Base-by-base conservation (phyloP, 345 rosid species). In the Gossypium raimondii region DNA sequence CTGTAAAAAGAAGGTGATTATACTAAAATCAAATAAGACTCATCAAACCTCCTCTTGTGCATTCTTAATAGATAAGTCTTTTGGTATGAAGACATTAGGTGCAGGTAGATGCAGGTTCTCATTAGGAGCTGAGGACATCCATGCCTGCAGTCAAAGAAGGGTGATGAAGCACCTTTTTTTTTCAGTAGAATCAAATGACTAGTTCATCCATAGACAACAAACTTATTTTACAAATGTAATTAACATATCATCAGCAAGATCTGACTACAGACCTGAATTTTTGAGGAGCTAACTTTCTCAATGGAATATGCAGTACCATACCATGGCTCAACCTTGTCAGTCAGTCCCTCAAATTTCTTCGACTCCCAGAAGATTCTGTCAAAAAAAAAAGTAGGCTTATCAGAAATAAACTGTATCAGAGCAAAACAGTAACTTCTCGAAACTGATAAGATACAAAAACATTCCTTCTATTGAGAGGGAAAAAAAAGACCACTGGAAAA, bases 271-370 rank as follows among this genome's bases (percentile, higher is more conserved):
- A 92, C 98, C 98, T 94, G 82, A 79, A 94, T 87, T 63, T 75
- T 72, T 59, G 87, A 77, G 76, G 79, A 76, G 3, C 76, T 79
- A 78, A 92, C 82, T 82, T 83, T 86, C 84, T 90, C 94, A 58
- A 89, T 64, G 70, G 89, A 85, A 81, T 92, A 90, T 71, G 93
- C 85, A 57, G 98, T 94, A 76, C 87, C 87, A 85, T 94, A 94
- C 97, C 97, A 94, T 38, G 97, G 98, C 85, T 94, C 98, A 48
- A 73, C 84, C 91, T 75, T 86, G 71, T 87, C 85, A 64, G 95
- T 88, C 52, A 78, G 80, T 70, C 92, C 97, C 86, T 92, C 97
- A 87, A 94, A 94, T 59, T 86, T 87, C 87, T 94, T 87, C 11
- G 98, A 94, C 76, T 86, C 93, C 97, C 98, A 94, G 68, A 92